Conservation (phyloP, 129 eudicot genomes). For the Artemisia argyi region DNA sequence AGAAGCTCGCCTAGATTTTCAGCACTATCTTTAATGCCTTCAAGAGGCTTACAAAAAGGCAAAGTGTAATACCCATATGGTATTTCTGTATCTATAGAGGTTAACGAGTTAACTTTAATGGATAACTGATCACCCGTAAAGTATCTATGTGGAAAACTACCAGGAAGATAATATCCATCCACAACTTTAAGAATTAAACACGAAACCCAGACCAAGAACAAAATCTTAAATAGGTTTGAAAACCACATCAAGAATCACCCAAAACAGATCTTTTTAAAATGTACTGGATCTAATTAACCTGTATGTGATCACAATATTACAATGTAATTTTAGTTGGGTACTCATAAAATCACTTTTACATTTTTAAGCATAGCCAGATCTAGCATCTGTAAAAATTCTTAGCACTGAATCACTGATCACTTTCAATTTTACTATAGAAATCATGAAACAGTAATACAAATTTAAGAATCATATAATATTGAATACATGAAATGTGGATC, state of each 20-base stretch:
- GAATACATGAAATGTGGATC: neutral
- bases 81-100: slow-evolving; percentile 39
- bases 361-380: too few species aligned
- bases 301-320: neutral
- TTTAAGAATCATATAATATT: neutral
- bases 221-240: slow-evolving; percentile 18
- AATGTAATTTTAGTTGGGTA: neutral
- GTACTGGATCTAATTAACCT: slow-evolving; percentile 11
- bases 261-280: neutral
- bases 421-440: neutral
- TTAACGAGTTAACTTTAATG: slow-evolving; percentile 37
- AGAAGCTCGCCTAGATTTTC: slow-evolving; percentile 44
- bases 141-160: slow-evolving; percentile 33
- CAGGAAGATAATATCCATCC: slow-evolving; percentile 40
- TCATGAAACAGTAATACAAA: neutral
- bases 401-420: too few species aligned
- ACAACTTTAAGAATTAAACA: slow-evolving; percentile 25
- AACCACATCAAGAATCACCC: slow-evolving; percentile 9
- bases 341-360: neutral
- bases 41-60: slow-evolving; percentile 36
- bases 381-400: neutral
- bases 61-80: slow-evolving; percentile 36
- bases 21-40: slow-evolving; percentile 39
- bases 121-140: slow-evolving; percentile 32
- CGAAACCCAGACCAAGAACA: neutral